Evolutionary conservation across 73 alveolate genomes (phyloP), one percentile per base, ranked within the genome.

Genomic region (Paramecium primaurelia): DNA sequence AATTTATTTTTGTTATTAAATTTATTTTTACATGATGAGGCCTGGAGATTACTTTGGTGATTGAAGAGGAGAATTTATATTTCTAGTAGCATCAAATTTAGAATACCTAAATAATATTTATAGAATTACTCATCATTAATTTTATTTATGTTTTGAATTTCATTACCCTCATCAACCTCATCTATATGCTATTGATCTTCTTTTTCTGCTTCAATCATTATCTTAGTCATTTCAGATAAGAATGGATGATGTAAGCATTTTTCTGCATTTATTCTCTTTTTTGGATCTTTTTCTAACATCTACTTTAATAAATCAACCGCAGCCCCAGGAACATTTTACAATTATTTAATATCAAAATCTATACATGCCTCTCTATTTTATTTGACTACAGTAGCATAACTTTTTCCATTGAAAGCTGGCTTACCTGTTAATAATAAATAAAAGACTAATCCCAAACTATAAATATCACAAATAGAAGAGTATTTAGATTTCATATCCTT

Each of bases 221-320:
- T 5, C 18, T 73, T 37, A 12, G 59, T 7, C 18, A 22, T 37
- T 9, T 73, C 87, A 36, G 34, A 73, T 40, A 73, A 36, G 22
- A 73, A 87, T 4, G 93, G 88, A 58, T 87, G 93, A 25, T 87
- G 36, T 12, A 87, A 59, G 30, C 83, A 64, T 64, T 87, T 54
- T 37, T 77, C 68, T 28, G 45, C 71, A 87, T 87, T 68, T 10
- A 58, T 51, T 87, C 93, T 87, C 44, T 87, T 87, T 12, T 73
- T 64, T 64, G 93, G 93, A 64, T 87, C 93, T 36, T 77, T 87
- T 22, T 87, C 93, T 59, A 87, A 86, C 93, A 87, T 87, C 40
- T 59, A 38, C 77, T 73, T 59, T 42, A 87, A 40, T 73, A 87
- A 73, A 60, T 87, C 93, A 36, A 36, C 40, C 10, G 87, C 87